A percentile compares a stretch with the other conserved stretches of the same genome.
phyloP scores from a whole-genome alignment of 371 early-diverging fungal species.

The Mucor plumbeus region DNA sequence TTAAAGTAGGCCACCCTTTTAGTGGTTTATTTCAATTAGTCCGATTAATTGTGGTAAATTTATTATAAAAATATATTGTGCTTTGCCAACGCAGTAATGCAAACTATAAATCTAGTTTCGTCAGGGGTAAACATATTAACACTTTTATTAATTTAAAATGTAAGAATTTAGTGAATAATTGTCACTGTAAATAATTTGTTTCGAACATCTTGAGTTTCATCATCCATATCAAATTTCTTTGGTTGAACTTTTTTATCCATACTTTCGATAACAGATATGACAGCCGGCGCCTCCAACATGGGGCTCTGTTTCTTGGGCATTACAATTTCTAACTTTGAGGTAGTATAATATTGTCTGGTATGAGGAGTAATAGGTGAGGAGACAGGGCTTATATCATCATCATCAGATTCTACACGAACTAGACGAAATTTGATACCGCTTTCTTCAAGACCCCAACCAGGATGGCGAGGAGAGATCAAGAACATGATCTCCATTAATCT shows the following conservation, averaged over 20 bases:
- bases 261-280: conserved; percentile 30
- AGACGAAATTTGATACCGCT: conserved; percentile 24
- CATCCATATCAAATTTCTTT: conserved; percentile 28
- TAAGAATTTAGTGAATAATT: neutral
- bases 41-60: too few relatives aligned
- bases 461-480: conserved; percentile 32
- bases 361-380: conserved; percentile 13
- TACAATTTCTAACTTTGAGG: conserved; percentile 11
- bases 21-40: too few relatives aligned
- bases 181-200: conserved; percentile 17
- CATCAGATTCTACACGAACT: conserved; percentile 4
- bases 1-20: too few relatives aligned
- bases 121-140: too few relatives aligned
- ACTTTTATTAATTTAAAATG: too few relatives aligned
- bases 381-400: neutral
- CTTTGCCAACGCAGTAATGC: too few relatives aligned
- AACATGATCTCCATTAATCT: conserved; percentile 37
- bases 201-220: conserved; percentile 9
- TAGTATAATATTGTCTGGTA: conserved; percentile 9
- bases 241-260: conserved; percentile 33
- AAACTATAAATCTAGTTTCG: too few relatives aligned
- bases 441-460: conserved; percentile 28
- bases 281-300: conserved; percentile 29
- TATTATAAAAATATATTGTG: too few relatives aligned
- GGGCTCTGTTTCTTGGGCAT: conserved; percentile 19